Evolutionary conservation across 2,329 filamentous ascomycete genomes (phyloP).

Genomic region (Ceratocystis albifundus): DNA sequence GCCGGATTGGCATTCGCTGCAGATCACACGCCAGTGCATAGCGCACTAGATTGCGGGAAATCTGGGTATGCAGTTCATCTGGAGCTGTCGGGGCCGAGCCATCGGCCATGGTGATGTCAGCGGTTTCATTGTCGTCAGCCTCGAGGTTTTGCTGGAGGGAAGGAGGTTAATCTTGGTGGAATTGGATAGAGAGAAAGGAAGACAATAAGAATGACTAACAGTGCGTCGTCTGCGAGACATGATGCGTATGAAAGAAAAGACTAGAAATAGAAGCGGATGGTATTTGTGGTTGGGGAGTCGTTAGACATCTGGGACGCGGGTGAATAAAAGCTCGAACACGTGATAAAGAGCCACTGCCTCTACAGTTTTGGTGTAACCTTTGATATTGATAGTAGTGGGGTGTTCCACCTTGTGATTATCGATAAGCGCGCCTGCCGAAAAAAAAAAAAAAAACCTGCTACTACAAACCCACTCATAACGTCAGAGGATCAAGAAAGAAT

Average conservation of each 20-base stretch:
- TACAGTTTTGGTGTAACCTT: not conserved
- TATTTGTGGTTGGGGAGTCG: no score
- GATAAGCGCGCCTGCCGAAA: conserved; percentile 24
- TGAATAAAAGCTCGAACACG: not conserved
- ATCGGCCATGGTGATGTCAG: conserved; percentile 31
- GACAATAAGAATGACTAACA: not conserved
- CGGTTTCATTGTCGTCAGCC: conserved; percentile 14
- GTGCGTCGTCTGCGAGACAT: conserved; percentile 8
- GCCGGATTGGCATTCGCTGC: conserved; percentile 46
- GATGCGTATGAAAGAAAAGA: not conserved
- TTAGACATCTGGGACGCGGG: no score
- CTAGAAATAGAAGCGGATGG: no score
- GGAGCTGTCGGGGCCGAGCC: conserved; percentile 30
- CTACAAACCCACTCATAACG: conserved; percentile 16
- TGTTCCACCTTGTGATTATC: conserved; percentile 23
- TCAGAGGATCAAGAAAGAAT: conserved; percentile 14
- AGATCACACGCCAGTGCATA: conserved; percentile 57
- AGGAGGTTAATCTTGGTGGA: not conserved
- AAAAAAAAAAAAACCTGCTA: conserved; percentile 14
- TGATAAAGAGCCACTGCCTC: not conserved
- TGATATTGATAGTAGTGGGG: not conserved
- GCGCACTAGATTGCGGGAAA: conserved; percentile 56
- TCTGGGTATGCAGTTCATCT: conserved; percentile 38
- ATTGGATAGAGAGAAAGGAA: not conserved
- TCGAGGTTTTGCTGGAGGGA: not conserved